Conservation (phyloP, 345 rosid genomes). For the Lepidium africanum region DNA sequence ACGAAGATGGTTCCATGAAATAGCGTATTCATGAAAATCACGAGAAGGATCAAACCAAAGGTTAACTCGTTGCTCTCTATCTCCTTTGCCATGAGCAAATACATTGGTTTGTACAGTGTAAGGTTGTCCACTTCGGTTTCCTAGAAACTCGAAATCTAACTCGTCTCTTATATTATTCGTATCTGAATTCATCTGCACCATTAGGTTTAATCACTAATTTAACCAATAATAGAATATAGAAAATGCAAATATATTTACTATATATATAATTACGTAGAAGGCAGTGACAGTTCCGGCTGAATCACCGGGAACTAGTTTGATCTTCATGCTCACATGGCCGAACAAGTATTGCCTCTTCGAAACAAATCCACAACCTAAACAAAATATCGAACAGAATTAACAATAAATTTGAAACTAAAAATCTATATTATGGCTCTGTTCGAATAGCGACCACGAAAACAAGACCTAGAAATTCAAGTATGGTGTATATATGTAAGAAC, state of each 20-base stretch:
- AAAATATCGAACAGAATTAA: not conserved
- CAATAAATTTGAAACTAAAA: not conserved
- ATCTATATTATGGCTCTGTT: too few relatives aligned
- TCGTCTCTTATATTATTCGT: conserved; percentile 27
- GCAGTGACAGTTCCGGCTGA: conserved; percentile 31
- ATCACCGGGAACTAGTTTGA: conserved; percentile 81
- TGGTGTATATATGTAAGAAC: conserved; percentile 24
- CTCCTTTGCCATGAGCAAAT: conserved; percentile 28
- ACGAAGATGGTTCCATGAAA: conserved; percentile 67
- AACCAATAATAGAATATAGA: too few relatives aligned
- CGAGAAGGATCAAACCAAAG: conserved; percentile 90
- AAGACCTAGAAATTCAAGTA: too few relatives aligned
- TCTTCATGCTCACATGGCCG: conserved; percentile 83
- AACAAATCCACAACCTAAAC: conserved; percentile 80
- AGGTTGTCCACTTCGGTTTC: conserved; percentile 34
- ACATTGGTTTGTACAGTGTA: conserved; percentile 31
- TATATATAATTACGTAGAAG: conserved; percentile 15
- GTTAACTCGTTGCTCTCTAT: conserved; percentile 43
- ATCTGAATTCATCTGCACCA: conserved; percentile 26
- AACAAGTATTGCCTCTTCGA: conserved; percentile 66
- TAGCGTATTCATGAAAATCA: conserved; percentile 59
- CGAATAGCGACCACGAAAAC: too few relatives aligned
- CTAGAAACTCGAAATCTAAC: conserved; percentile 28
- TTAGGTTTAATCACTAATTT: too few relatives aligned
- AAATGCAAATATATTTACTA: not conserved